Evolutionary conservation across 176 grass and related monocot genomes (phyloP).

Genomic region (Eleusine coracana): DNA sequence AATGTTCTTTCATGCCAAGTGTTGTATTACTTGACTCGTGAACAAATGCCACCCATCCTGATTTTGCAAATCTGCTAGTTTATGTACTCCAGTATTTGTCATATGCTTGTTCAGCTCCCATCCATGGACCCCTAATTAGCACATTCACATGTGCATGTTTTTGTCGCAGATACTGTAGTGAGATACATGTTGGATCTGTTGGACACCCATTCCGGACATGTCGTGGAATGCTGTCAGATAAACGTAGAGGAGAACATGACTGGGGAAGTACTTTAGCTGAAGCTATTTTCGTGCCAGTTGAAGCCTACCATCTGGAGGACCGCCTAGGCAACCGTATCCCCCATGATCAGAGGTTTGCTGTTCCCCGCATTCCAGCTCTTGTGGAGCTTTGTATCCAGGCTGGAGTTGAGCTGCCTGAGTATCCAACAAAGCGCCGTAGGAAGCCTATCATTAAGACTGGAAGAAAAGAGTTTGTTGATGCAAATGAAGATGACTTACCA

Average conservation of each 20-base stretch:
- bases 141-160: conserved; percentile 5
- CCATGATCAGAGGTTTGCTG: conserved; percentile 79
- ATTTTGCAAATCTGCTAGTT: neutral
- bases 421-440: conserved; percentile 78
- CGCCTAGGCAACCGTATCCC: conserved; percentile 74
- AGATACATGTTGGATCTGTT: conserved; percentile 77
- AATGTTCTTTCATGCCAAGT: neutral
- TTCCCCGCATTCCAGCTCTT: conserved; percentile 70
- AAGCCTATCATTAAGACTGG: conserved; percentile 76
- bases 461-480: conserved; percentile 83
- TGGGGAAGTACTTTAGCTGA: conserved; percentile 72
- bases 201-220: conserved; percentile 89
- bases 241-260: conserved; percentile 76
- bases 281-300: conserved; percentile 78
- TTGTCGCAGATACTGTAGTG: conserved; percentile 73
- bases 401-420: conserved; percentile 73
- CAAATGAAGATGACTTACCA: conserved; percentile 88
- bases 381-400: conserved; percentile 94
- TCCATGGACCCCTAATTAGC: neutral
- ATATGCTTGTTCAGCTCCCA: neutral
- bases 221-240: conserved; percentile 63
- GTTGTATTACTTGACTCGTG: neutral
- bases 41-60: neutral
- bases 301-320: conserved; percentile 81
- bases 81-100: neutral